phyloP scores from a whole-genome alignment of 805 yeast species.

The Suhomyces prunicola region DNA sequence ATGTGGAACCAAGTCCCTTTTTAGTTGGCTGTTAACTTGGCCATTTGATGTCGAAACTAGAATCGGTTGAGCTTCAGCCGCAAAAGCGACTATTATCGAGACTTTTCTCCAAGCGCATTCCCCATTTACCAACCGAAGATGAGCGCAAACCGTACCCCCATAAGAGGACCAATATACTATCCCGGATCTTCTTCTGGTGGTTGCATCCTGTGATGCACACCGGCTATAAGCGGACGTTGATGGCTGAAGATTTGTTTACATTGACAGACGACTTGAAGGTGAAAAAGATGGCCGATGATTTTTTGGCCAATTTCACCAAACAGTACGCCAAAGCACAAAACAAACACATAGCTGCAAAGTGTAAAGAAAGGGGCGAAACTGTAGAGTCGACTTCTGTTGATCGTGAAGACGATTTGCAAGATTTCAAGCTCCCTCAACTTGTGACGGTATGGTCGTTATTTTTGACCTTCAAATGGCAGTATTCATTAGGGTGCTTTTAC shows the following conservation, averaged over 20 bases:
- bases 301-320: slow-evolving; percentile 15
- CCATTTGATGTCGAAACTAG: neutral
- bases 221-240: slow-evolving; percentile 72
- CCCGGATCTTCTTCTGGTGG: slow-evolving; percentile 61
- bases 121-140: slow-evolving; percentile 48
- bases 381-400: slow-evolving; percentile 18
- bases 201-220: slow-evolving; percentile 55
- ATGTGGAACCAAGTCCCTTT: neutral
- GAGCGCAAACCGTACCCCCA: slow-evolving; percentile 49
- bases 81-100: slow-evolving; percentile 36
- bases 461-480: slow-evolving; percentile 30
- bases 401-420: slow-evolving; percentile 24
- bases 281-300: slow-evolving; percentile 26
- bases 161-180: slow-evolving; percentile 35
- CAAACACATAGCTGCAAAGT: slow-evolving; percentile 21
- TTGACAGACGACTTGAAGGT: slow-evolving; percentile 35
- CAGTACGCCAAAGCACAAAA: slow-evolving; percentile 10
- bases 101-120: slow-evolving; percentile 39
- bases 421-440: slow-evolving; percentile 26
- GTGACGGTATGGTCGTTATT: slow-evolving; percentile 18
- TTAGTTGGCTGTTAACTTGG: neutral
- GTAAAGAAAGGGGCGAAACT: slow-evolving; percentile 24
- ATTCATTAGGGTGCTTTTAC: slow-evolving; percentile 17
- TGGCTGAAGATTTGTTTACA: slow-evolving; percentile 56
- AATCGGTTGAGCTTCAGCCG: slow-evolving; percentile 9